A percentile compares a stretch with the other conserved stretches of the same genome.
Evolutionary conservation across 1,284 basidiomycete genomes (phyloP).

Genomic region (Ceratobasidium sp.): DNA sequence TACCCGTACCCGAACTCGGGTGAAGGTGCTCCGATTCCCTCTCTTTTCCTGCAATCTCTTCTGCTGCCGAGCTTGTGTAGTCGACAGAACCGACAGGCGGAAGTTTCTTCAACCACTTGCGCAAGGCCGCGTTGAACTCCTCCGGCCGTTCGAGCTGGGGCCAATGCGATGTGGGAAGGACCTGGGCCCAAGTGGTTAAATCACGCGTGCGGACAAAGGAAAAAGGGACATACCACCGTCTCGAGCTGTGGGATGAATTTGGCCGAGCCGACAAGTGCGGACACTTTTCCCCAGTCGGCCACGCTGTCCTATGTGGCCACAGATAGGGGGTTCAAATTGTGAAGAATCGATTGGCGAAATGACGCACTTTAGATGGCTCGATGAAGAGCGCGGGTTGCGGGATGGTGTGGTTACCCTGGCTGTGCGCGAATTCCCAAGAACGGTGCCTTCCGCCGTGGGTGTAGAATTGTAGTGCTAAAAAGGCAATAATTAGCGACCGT

Average conservation of each 20-base stretch:
- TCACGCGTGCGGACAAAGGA: constrained; percentile 5
- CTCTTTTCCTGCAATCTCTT: neutral
- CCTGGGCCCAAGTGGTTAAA: constrained; percentile 35
- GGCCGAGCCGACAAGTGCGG: constrained; percentile 58
- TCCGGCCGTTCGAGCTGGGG: constrained; percentile 66
- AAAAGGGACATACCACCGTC: constrained; percentile 57
- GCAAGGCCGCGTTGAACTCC: constrained; percentile 61
- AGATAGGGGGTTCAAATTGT: neutral
- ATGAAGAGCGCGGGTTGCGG: constrained; percentile 67
- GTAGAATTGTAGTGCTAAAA: constrained; percentile 67
- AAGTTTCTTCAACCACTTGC: constrained; percentile 56
- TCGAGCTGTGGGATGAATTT: constrained; percentile 64
- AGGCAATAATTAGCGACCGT: neutral
- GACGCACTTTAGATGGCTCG: constrained; percentile 62
- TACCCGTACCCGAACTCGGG: neutral
- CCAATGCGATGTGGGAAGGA: constrained; percentile 64
- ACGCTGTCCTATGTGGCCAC: constrained; percentile 65
- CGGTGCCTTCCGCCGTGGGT: constrained; percentile 59
- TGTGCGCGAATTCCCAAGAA: constrained; percentile 63
- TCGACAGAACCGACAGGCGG: constrained; percentile 35
- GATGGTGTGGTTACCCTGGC: constrained; percentile 69
- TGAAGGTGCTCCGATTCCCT: constrained; percentile 3
- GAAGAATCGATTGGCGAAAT: neutral
- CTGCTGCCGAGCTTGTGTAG: constrained; percentile 18
- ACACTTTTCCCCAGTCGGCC: constrained; percentile 65